Evolutionary conservation across 2,329 filamentous ascomycete species (phyloP), one percentile per base, ranked within the genome.

Genomic region (Alternaria infectoria): DNA sequence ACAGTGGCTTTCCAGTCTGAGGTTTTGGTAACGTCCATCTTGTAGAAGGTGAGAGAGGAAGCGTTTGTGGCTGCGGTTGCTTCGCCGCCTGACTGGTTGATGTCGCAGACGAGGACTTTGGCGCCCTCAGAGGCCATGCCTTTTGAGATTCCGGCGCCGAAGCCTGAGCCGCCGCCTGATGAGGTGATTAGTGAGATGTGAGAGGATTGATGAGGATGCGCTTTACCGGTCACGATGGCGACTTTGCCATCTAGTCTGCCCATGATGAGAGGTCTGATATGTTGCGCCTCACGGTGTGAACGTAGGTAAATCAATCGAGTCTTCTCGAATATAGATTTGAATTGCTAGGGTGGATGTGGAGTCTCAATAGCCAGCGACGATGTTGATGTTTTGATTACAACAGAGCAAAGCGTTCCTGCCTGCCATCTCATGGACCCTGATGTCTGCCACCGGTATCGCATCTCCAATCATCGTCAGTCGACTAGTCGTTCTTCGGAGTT

Each of bases 101-200:
- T 82, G 74, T 91, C 89, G 2, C 86, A 86, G 57, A 91, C 85
- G 54, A 91, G 76, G 32, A 91, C 88, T 65, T 84, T 84, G 54
- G 84, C 85, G 43, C 89, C 89, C 77, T 91, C 88, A 23, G 83
- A 74, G 6, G 84, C 82, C 74, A 90, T 90, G 58, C 86, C 86
- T 58, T 83, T 80, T 0, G 85, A 86, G 56, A 90, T 90, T 32
- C 85, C 88, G 59, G 85, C 86, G 58, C 89, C 89, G 68, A 91
- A 91, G 3, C 89, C 89, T 11, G 86, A 87, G 3, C 86, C 88
- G 8, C 83, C 88, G 51, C 89, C 87, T 63, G 80, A 8, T 21
- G 19, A n/a, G 23, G 15, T 23, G 32, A 54, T 67, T 44, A 66
- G 66, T 57, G 12, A 15, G 26, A 28, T 13, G n/a, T 45, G 57